Base-by-base conservation (phyloP, 495 filamentous ascomycete species). In the Penicillium pancosmium region DNA sequence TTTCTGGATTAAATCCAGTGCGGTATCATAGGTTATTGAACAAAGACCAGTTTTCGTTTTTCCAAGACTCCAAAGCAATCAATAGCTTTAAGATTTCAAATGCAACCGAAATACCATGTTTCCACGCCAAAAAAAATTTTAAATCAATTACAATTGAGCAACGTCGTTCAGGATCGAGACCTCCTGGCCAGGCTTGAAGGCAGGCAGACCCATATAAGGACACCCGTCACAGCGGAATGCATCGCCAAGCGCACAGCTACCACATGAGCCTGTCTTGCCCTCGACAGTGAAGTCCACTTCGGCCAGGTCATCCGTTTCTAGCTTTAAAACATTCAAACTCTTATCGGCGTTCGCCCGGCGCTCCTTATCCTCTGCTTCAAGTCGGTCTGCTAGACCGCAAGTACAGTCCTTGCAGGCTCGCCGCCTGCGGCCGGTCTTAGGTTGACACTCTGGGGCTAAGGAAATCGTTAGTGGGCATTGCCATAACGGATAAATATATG, bases 341-440 rank as follows among this genome's bases (percentile, higher is more conserved):
- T 78, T 73, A 62, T 89, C 85, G 23, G 88, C 88, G 9, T 80
- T 72, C 8, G 76, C 74, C 23, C 90, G 83, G 57, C 87, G 88
- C 50, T 85, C 83, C 44, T 79, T 80, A 63, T 97, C 92, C 73
- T 97, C 91, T 7, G 86, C 90, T 61, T 90, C 90, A 41, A 97
- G 71, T 59, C 85, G 80, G 62, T 89, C 81, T 3, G 89, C 88
- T 4, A 98, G 82, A 40, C 95, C 94, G 67, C 94, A 98, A 5
- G 91, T 95, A 78, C 94, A 98, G 77, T 98, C 94, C 76, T 98
- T 98, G 80, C 94, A 98, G 56, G 94, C 92, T 54, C 92, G 85
- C 58, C 93, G 86, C 63, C 92, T 87, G 75, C 96, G 94, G 77
- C 94, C 93, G 55, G 90, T 91, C 76, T 89, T 86, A 36, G 93